Evolutionary conservation across 2,329 filamentous ascomycete genomes (phyloP).

Genomic region (Cercospora citrullina): DNA sequence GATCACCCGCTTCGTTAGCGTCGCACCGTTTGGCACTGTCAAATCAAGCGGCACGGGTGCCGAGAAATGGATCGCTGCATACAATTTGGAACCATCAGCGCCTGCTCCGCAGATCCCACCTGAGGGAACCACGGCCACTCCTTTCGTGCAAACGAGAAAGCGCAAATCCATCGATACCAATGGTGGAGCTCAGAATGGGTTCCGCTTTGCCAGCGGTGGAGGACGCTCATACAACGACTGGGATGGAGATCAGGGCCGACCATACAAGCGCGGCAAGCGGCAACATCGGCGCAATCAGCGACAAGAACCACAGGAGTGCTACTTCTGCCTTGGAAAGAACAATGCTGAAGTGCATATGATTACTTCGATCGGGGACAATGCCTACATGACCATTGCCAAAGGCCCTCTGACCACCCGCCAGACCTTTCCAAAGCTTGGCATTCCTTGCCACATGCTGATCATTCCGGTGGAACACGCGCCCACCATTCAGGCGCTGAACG

Average conservation of each 20-base stretch:
- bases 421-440: conserved; percentile 71
- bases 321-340: conserved; percentile 91
- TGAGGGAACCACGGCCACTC: conserved; percentile 71
- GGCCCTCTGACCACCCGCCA: conserved; percentile 74
- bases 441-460: conserved; percentile 85
- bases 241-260: conserved; percentile 22
- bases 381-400: conserved; percentile 88
- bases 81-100: conserved; percentile 58
- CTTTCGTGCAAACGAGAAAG: conserved; percentile 65
- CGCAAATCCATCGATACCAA: conserved; percentile 39
- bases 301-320: conserved; percentile 66
- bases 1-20: conserved; percentile 85
- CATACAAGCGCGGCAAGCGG: conserved; percentile 10
- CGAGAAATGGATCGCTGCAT: conserved; percentile 76
- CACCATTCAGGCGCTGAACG: conserved; percentile 68
- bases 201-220: conserved; percentile 55
- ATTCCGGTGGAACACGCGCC: conserved; percentile 82
- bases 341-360: conserved; percentile 84
- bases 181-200: conserved; percentile 37
- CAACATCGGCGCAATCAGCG: conserved; percentile 38
- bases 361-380: conserved; percentile 81
- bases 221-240: conserved; percentile 38
- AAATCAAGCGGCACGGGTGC: conserved; percentile 30
- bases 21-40: conserved; percentile 73
- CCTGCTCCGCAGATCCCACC: conserved; percentile 64